These are phyloP conservation scores for Trichoderma parareesei DNA, from an alignment of 495 filamentous ascomycete genomes.

Conservation along the genomic window DNA sequence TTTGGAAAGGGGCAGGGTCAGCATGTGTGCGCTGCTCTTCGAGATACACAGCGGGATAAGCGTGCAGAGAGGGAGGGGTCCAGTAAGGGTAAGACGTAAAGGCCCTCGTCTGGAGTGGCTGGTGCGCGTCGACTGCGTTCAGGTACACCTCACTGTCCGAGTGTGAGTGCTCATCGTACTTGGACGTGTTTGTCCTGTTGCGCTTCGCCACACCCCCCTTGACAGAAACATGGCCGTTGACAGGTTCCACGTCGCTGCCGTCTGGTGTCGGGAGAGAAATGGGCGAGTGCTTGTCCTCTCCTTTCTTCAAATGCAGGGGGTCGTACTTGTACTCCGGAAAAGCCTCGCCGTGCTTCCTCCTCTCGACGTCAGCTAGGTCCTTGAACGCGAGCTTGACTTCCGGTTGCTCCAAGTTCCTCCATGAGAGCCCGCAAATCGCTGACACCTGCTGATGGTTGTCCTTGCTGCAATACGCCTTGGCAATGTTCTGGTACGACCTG, in stretches of 20 bases:
- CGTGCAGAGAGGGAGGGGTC: not conserved
- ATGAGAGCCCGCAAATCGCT: conserved; percentile 71
- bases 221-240: not conserved
- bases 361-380: conserved; percentile 69
- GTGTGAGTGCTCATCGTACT: not conserved
- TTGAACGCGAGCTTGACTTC: conserved; percentile 73
- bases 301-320: conserved; percentile 61
- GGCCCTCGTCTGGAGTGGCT: not conserved
- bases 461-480: conserved; percentile 72
- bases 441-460: conserved; percentile 96
- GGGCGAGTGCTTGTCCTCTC: conserved; percentile 26
- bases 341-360: conserved; percentile 74
- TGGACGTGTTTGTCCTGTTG: not conserved
- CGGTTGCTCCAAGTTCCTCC: conserved; percentile 64
- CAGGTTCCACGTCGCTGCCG: not conserved
- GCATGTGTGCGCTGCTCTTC: not conserved
- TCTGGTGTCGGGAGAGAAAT: not conserved
- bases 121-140: not conserved
- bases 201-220: not conserved
- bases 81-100: not conserved
- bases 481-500: conserved; percentile 80
- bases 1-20: no score
- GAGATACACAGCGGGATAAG: not conserved
- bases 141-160: not conserved
- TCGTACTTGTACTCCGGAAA: conserved; percentile 95